Evolutionary conservation across 2,329 filamentous ascomycete species (phyloP).

Genomic region (Pleomassaria siparia): DNA sequence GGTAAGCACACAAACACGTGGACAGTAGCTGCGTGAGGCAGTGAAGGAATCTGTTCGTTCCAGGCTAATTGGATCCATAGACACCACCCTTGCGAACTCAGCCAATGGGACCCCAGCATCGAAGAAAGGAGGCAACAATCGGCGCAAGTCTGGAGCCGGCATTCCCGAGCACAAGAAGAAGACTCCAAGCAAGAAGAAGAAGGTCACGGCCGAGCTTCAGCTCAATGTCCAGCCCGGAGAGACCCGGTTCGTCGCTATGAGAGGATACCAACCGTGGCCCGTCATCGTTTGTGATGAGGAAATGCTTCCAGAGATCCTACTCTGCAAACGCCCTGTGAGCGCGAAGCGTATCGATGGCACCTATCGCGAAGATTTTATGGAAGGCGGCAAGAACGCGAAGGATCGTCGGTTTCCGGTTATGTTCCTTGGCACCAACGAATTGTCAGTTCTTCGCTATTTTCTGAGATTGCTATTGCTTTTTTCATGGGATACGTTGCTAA

Average conservation of each 20-base stretch:
- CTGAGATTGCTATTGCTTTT: not conserved
- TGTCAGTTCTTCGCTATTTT: constrained; percentile 66
- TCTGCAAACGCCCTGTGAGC: constrained; percentile 79
- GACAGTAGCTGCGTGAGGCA: not conserved
- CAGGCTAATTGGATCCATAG: constrained; percentile 27
- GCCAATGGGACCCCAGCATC: constrained; percentile 54
- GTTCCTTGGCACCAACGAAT: constrained; percentile 94
- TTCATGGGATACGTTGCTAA: not conserved
- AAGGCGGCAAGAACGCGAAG: constrained; percentile 80
- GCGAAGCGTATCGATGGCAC: constrained; percentile 80
- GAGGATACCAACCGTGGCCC: constrained; percentile 93
- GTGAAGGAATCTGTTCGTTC: not conserved
- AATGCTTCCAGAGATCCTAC: constrained; percentile 80
- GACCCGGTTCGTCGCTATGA: constrained; percentile 89
- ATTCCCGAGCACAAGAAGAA: constrained; percentile 75
- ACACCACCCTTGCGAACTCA: constrained; percentile 44
- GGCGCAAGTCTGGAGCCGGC: constrained; percentile 72
- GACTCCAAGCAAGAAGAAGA: constrained; percentile 71
- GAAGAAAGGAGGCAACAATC: constrained; percentile 36
- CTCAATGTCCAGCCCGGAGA: constrained; percentile 86
- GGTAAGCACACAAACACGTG: constrained; percentile 23
- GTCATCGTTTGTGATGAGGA: constrained; percentile 91
- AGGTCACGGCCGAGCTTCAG: constrained; percentile 66
- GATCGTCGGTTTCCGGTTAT: constrained; percentile 92
- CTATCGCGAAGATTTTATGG: constrained; percentile 82